A percentile compares a stretch with the other conserved stretches of the same genome.
These are phyloP conservation scores for Apiotrichum akiyoshidainum DNA, from an alignment of 1,284 basidiomycete genomes.

Conservation along the genomic window DNA sequence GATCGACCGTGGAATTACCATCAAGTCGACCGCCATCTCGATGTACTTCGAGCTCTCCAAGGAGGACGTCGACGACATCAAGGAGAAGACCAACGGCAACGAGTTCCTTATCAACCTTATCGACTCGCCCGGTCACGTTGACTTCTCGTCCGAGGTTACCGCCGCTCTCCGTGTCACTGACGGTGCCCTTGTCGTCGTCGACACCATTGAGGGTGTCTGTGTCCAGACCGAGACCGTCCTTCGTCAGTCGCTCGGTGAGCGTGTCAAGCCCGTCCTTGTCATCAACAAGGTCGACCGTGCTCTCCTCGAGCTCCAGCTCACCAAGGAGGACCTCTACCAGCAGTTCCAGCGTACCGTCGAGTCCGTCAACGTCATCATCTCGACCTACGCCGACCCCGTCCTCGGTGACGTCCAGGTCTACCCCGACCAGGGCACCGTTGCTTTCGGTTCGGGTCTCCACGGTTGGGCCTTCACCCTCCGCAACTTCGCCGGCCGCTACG, in stretches of 20 bases:
- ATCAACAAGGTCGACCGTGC: constrained; percentile 99
- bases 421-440: constrained; percentile 97
- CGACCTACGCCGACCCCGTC: constrained; percentile 90
- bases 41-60: constrained; percentile 98
- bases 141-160: constrained; percentile 99
- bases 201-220: constrained; percentile 99
- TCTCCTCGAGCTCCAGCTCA: constrained; percentile 95
- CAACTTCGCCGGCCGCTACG: constrained; percentile 91
- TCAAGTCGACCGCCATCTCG: constrained; percentile 99
- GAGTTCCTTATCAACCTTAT: constrained; percentile 99
- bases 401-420: constrained; percentile 99
- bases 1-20: constrained; percentile 99
- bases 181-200: constrained; percentile 96
- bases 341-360: constrained; percentile 98
- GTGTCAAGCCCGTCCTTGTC: constrained; percentile 99
- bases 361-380: constrained; percentile 97
- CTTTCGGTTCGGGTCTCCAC: constrained; percentile 98
- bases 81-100: constrained; percentile 85
- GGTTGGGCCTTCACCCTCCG: constrained; percentile 99
- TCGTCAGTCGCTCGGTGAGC: constrained; percentile 94
- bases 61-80: constrained; percentile 78
- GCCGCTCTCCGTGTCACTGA: constrained; percentile 99
- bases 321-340: constrained; percentile 97
- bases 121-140: constrained; percentile 99
- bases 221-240: constrained; percentile 99